Conservation (phyloP, 495 filamentous ascomycete genomes). For the Annulohypoxylon moriforme region DNA sequence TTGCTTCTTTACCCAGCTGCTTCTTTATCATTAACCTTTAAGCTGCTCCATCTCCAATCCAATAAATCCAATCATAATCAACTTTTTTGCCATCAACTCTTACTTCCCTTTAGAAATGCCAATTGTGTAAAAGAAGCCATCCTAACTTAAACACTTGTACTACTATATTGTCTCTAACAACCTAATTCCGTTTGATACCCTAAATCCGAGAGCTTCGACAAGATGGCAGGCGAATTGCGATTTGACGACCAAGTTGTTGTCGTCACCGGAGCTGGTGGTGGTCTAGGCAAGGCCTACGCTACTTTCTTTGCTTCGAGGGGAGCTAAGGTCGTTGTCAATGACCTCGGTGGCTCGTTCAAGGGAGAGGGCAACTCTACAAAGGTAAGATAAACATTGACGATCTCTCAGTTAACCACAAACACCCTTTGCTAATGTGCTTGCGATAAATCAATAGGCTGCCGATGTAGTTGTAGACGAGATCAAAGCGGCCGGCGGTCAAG, state of each 20-base stretch:
- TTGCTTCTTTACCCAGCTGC: conserved; percentile 7
- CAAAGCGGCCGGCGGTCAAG: conserved; percentile 90
- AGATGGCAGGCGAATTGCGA: conserved; percentile 81
- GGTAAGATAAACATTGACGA: conserved; percentile 62
- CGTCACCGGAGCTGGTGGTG: conserved; percentile 95
- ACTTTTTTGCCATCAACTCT: conserved; percentile 18
- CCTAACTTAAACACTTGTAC: neutral
- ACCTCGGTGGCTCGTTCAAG: conserved; percentile 92
- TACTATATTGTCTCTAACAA: conserved; percentile 3
- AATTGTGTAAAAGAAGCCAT: conserved; percentile 24
- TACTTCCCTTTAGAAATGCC: conserved; percentile 6
- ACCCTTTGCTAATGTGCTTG: conserved; percentile 32
- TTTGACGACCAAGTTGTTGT: conserved; percentile 98
- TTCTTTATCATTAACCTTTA: conserved; percentile 34
- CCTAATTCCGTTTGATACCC: conserved; percentile 28
- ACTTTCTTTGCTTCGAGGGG: conserved; percentile 91
- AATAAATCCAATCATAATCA: neutral
- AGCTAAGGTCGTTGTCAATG: conserved; percentile 97
- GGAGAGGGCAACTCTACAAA: conserved; percentile 91
- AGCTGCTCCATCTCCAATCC: conserved; percentile 12
- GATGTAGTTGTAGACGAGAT: conserved; percentile 98
- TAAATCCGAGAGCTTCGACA: conserved; percentile 46
- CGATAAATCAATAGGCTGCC: conserved; percentile 72
- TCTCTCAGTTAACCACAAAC: neutral
- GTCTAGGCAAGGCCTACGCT: conserved; percentile 92